Base-by-base conservation (phyloP, 208 protist genomes). In the Balamuthia mandrillaris region DNA sequence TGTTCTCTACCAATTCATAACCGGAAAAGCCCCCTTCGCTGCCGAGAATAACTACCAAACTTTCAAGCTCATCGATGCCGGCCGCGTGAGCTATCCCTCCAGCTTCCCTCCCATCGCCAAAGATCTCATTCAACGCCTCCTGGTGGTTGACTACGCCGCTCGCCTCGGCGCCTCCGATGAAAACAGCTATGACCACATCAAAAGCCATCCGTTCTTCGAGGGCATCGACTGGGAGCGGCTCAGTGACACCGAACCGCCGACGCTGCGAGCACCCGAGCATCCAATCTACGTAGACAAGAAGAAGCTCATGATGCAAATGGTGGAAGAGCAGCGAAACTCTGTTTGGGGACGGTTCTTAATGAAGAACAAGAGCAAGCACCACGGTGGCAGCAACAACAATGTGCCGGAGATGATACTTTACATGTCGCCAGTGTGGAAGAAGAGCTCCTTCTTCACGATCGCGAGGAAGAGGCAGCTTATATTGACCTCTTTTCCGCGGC, bases 151-250 rank as follows among this genome's bases (percentile, higher is more conserved):
- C 29, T 79, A 68, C 24, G 42, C 58, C n/a, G n/a, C n/a, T n/a
- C n/a, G n/a, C n/a, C n/a, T n/a, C n/a, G n/a, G n/a, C n/a, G n/a
- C n/a, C n/a, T n/a, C n/a, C n/a, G 65, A 3, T 3, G 2, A 3
- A 60, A 14, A 0, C 31, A 79, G 70, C 39, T 90, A 74, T 3
- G 70, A 42, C n/a, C 54, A 94, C 10, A 49, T 95, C 16, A 90
- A 92, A 52, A 18, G 21, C 16, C 91, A 95, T 60, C 88, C 87
- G 27, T 95, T 95, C 63, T 95, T 95, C 72, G 39, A 84, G 21
- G 92, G 85, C 35, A 63, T 95, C 42, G 65, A 94, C 37, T 95
- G 90, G 91, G 78, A 84, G 1, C 58, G 49, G 2, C 56, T 96
- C 7, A 51, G 58, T 1, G 44, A 16, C 9, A 2, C 33, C 21